Conservation (phyloP, 1,284 basidiomycete species). For the Singerocomus inundabilis region DNA sequence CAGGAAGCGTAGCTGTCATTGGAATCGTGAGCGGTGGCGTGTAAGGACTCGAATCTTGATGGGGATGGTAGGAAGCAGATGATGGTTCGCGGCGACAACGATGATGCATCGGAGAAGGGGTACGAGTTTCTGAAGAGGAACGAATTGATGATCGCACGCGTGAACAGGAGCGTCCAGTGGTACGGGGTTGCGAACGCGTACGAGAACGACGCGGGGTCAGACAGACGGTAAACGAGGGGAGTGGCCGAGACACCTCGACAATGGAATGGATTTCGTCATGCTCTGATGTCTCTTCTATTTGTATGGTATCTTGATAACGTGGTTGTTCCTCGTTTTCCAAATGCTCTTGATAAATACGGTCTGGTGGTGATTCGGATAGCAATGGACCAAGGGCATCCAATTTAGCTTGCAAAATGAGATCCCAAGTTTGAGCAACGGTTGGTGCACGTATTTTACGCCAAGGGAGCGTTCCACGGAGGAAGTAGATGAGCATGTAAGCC, state of each 20-base stretch:
- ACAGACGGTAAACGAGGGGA: constrained; percentile 7
- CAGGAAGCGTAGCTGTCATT: constrained; percentile 80
- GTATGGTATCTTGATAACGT: constrained; percentile 3
- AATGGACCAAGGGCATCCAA: constrained; percentile 41
- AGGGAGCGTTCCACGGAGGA: constrained; percentile 85
- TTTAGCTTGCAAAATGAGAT: constrained; percentile 69
- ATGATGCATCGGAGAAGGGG: constrained; percentile 18
- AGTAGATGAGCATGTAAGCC: constrained; percentile 92
- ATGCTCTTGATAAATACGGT: constrained; percentile 14
- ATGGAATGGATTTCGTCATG: constrained; percentile 10
- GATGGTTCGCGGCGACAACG: constrained; percentile 18
- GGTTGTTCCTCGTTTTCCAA: constrained; percentile 3
- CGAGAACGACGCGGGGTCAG: constrained; percentile 16
- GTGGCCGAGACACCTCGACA: constrained; percentile 19
- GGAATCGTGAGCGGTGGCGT: constrained; percentile 35
- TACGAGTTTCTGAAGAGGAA: neutral
- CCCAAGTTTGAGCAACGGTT: constrained; percentile 80
- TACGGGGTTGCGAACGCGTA: constrained; percentile 21
- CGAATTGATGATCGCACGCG: constrained; percentile 9
- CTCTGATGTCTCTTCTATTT: constrained; percentile 13
- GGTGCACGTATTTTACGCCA: constrained; percentile 84
- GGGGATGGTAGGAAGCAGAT: constrained; percentile 20
- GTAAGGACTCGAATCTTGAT: constrained; percentile 10
- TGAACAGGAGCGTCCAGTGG: constrained; percentile 15
- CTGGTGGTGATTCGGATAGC: constrained; percentile 21